Conservation (phyloP, 768 basidiomycete species). For the Collybia mongolica region DNA sequence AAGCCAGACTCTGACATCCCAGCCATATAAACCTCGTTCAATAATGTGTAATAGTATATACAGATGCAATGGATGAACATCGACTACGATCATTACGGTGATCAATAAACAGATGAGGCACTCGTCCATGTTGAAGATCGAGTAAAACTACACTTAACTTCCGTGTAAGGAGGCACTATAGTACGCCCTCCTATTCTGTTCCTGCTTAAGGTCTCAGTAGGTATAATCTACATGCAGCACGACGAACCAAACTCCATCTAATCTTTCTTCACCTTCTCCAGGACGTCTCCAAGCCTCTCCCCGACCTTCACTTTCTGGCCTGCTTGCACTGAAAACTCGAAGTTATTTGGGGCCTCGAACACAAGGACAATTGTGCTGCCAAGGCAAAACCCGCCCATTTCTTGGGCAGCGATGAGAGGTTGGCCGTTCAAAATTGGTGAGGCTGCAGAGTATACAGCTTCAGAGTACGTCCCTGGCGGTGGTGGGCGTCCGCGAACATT, state of each 20-base stretch:
- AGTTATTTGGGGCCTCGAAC: conserved; percentile 88
- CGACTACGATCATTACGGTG: conserved; percentile 1
- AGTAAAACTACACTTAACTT: conserved; percentile 1
- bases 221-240: no score
- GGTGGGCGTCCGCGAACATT: conserved; percentile 75
- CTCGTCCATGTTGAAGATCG: conserved; percentile 24
- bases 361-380: conserved; percentile 96
- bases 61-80: conserved; percentile 19
- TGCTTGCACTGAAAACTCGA: conserved; percentile 72
- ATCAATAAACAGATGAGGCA: not conserved
- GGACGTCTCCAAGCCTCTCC: conserved; percentile 68
- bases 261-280: conserved; percentile 24
- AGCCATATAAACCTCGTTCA: no score
- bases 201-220: not conserved
- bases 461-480: conserved; percentile 84
- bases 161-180: not conserved
- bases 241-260: not conserved
- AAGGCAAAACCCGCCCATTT: conserved; percentile 96
- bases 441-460: conserved; percentile 88
- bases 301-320: conserved; percentile 90
- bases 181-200: not conserved
- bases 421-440: conserved; percentile 84
- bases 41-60: no score
- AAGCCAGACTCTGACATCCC: no score
- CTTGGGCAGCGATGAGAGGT: conserved; percentile 83